Base-by-base conservation (phyloP, 2,329 filamentous ascomycete genomes). In the Talaromyces piceae region DNA sequence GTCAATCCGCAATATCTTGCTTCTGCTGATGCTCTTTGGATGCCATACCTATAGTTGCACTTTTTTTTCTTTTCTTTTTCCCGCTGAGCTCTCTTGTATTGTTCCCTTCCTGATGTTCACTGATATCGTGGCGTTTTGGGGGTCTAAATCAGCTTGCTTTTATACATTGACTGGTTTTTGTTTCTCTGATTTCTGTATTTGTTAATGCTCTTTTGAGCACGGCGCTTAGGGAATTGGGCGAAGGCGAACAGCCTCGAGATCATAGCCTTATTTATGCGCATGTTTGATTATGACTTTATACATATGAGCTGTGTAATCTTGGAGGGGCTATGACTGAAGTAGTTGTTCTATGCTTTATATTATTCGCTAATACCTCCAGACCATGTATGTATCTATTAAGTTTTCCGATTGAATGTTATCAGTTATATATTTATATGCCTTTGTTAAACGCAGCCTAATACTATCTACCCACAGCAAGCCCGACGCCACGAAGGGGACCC, bases 1-100 rank as follows among this genome's bases (percentile, higher is more conserved):
- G 91, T 95, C 13, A 94, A 95, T 70, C 93, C 93, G 1, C 83
- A 88, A 73, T 90, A 93, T 67, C 69, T 99, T 70, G 85, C 87
- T 41, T 81, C 88, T 69, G 91, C 87, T 63, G 93, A 98, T 76
- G 84, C 91, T 53, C 73, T 98, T 61, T 99, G 93, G 90, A 97
- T 97, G 91, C 86, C 89, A 22, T 98, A 95, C 74, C 74, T 97
- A 64, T 97, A 58, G 63, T 13, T 31, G 11, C 28, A 28, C n/a
- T n/a, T 44, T 51, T n/a, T n/a, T n/a, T n/a, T n/a, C n/a, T n/a
- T n/a, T n/a, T n/a, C n/a, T n/a, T n/a, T n/a, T n/a, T n/a, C n/a
- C n/a, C n/a, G 28, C 12, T 9, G 30, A 41, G 20, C 39, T 23
- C 25, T 31, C 16, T 37, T 41, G 18, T n/a, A 27, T 49, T 41